phyloP scores from a whole-genome alignment of 148 eudicot genomes.

The Rhododendron molle region DNA sequence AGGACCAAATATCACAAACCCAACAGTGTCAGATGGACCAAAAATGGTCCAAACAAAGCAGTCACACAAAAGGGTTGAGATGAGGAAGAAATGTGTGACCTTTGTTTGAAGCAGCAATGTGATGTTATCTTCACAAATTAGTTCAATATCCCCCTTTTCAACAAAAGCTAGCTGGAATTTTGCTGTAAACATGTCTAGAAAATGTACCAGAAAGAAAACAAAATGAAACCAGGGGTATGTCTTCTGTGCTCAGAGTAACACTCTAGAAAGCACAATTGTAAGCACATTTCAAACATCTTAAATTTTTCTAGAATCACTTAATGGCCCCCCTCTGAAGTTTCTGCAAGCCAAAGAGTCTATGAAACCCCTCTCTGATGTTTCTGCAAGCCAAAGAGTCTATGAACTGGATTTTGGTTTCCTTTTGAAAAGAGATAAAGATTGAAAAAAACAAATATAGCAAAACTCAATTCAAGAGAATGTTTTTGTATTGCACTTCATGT shows the following conservation, averaged over 20 bases:
- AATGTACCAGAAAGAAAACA: conserved; percentile 7
- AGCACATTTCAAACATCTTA: neutral
- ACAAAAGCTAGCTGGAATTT: conserved; percentile 1
- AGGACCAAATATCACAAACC: neutral
- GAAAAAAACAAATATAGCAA: no score
- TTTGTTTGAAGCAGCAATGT: conserved; percentile 14
- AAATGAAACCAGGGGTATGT: neutral
- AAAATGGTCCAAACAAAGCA: neutral
- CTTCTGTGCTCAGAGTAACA: neutral
- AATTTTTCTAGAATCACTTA: neutral
- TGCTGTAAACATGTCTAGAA: conserved; percentile 13
- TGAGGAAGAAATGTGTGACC: neutral
- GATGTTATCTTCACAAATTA: conserved; percentile 13
- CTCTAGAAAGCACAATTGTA: neutral
- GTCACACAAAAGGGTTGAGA: neutral
- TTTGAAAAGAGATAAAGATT: no score
- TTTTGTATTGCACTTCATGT: no score
- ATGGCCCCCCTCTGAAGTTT: neutral
- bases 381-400: neutral
- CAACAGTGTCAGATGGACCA: neutral
- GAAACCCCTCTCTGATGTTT: neutral
- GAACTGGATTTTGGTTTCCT: neutral
- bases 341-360: neutral
- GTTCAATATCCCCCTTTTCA: conserved; percentile 22
- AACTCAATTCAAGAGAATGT: no score